These are phyloP conservation scores for Colletotrichum melonis DNA, from an alignment of 2,329 filamentous ascomycete genomes.

Conservation along the genomic window DNA sequence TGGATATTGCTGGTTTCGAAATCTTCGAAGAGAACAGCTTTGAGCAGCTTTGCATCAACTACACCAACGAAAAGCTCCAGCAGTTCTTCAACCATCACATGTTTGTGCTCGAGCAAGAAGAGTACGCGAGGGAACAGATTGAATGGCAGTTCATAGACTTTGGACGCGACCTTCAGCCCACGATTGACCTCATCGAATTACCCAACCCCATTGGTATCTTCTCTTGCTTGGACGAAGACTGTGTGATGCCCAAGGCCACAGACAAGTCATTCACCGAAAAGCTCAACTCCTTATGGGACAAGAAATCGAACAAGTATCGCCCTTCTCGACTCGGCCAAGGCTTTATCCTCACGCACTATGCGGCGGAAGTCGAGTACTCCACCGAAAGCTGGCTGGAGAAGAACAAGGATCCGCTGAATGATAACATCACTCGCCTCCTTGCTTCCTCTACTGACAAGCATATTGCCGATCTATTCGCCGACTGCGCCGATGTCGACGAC, in stretches of 20 bases:
- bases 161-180: constrained; percentile 94
- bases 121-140: constrained; percentile 96
- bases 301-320: constrained; percentile 93
- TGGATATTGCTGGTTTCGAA: constrained; percentile 99
- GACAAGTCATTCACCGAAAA: constrained; percentile 98
- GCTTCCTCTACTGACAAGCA: constrained; percentile 86
- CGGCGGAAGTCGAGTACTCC: constrained; percentile 96
- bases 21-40: constrained; percentile 99
- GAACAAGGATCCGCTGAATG: constrained; percentile 98
- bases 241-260: constrained; percentile 98
- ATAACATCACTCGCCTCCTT: constrained; percentile 92
- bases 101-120: constrained; percentile 98
- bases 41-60: constrained; percentile 99
- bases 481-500: constrained; percentile 87
- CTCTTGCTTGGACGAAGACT: constrained; percentile 97
- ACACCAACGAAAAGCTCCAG: constrained; percentile 98
- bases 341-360: constrained; percentile 97
- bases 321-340: constrained; percentile 89
- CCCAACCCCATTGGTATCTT: constrained; percentile 99
- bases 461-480: constrained; percentile 84
- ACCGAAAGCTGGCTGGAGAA: constrained; percentile 97
- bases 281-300: constrained; percentile 95
- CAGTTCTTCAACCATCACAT: constrained; percentile 99
- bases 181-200: constrained; percentile 96
- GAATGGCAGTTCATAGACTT: constrained; percentile 99